Evolutionary conservation across 1,284 basidiomycete genomes (phyloP).

Genomic region (Pyrrhoderma noxium): DNA sequence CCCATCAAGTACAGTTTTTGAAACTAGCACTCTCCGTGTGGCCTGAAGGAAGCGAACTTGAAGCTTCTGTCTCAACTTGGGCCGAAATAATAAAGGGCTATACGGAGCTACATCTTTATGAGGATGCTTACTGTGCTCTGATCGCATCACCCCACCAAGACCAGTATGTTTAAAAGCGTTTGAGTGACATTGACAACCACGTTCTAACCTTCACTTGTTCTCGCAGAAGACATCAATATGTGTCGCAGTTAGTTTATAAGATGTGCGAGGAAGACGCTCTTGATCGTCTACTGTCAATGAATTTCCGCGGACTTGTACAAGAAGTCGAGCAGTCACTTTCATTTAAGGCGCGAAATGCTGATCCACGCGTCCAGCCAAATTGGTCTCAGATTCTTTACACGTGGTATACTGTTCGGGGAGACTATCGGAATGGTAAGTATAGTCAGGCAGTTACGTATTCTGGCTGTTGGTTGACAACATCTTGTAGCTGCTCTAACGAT

Average conservation of each 20-base stretch:
- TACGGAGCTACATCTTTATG: conserved; percentile 66
- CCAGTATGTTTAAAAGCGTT: conserved; percentile 49
- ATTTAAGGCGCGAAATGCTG: conserved; percentile 92
- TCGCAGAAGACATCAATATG: conserved; percentile 70
- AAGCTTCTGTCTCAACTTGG: conserved; percentile 48
- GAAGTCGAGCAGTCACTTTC: conserved; percentile 87
- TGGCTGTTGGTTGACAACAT: conserved; percentile 15
- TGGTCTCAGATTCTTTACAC: conserved; percentile 95
- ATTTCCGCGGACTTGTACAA: conserved; percentile 79
- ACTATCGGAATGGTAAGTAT: conserved; percentile 78
- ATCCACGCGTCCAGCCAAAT: conserved; percentile 79
- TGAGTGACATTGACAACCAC: neutral
- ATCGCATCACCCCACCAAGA: conserved; percentile 67
- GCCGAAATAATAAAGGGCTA: conserved; percentile 71
- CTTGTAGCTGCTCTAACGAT: conserved; percentile 77
- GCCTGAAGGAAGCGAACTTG: conserved; percentile 44
- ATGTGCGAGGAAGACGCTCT: conserved; percentile 92
- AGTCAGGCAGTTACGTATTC: conserved; percentile 1
- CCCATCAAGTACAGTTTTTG: conserved; percentile 67
- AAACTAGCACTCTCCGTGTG: conserved; percentile 70
- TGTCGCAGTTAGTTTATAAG: conserved; percentile 74
- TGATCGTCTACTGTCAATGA: conserved; percentile 73
- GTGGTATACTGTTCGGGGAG: conserved; percentile 82
- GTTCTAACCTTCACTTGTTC: conserved; percentile 12
- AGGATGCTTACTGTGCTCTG: conserved; percentile 79